Base-by-base conservation (phyloP, 2,329 filamentous ascomycete species). In the Thelonectria blattea region DNA sequence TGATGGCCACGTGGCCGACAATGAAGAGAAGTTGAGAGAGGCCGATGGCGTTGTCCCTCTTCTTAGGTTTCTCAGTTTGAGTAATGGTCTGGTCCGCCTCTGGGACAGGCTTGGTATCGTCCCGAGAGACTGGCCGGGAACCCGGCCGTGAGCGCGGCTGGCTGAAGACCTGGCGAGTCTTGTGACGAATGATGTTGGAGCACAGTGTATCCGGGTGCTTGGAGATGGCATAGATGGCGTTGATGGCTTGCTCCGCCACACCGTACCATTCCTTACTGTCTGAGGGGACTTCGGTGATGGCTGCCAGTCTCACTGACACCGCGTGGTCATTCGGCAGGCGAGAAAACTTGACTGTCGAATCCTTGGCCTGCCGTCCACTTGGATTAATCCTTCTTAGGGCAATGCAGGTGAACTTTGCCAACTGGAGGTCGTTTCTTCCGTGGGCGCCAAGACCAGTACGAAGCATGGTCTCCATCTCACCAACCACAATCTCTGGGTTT, bases 211-310 rank as follows among this genome's bases (percentile, higher is more conserved):
- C 95, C 0, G 95, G 95, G 73, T 98, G 93, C 74, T 95, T 96
- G 2, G 95, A 93, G 15, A 99, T 83, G 27, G 92, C 88, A 71
- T 99, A 99, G 51, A 99, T 97, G 49, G 95, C 95, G 66, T 91
- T 91, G 73, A 99, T 92, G 9, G 95, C 94, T 77, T 99, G 95
- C 74, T 99, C 96, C 18, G 95, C 93, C 45, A 98, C 89, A 3
- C 95, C 95, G 69, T 91, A 93, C 91, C 95, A 99, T 74, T 99
- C 95, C 73, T 96, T 95, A 79, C 89, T 96, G 60, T 96, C 89
- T 0, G 92, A 94, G 6, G 88, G 84, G 5, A 97, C 88, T 65
- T 97, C 92, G 17, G 91, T 88, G 70, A 98, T 93, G 18, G 90
- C 88, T 10, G 92, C 92, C 9, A 99, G 83, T 69, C 90, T 90